Base-by-base conservation (phyloP, 2,329 filamentous ascomycete species). In the Periconia sp. region DNA sequence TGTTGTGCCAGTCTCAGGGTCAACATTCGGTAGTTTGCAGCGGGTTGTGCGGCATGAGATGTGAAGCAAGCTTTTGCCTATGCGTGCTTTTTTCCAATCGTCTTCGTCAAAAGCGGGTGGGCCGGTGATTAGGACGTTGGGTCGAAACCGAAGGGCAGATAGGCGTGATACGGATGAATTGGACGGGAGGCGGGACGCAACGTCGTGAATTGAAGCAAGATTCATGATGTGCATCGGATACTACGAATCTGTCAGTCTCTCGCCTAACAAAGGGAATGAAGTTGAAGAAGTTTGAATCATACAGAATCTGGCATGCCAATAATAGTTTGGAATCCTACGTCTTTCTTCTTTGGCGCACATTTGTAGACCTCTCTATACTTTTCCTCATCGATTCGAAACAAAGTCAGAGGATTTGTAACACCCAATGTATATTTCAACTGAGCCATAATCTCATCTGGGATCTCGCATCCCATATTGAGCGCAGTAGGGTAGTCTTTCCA, bases 271-370 rank as follows among this genome's bases (percentile, higher is more conserved):
- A 49, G n/a, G 33, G 35, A 45, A 18, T 33, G 11, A 48, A n/a
- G 23, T 17, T 20, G 42, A 30, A 43, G 43, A 17, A 44, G 46
- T 18, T 19, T 44, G 37, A 9, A 45, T 44, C 84, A 72, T 76
- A 88, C 86, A 43, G 84, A 84, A 68, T 91, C 89, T 56, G 88
- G 85, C 66, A 90, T 90, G 47, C 85, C 85, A 13, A 87, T 81
- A 6, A 84, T 77, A 1, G 86, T 83, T 65, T 88, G 84, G 60
- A 87, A 87, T 0, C 85, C 86, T 0, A 85, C 77, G 3, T 81
- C 79, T 8, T 81, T 80, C 58, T 80, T 79, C 15, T 71, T 77
- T 0, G 88, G 86, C 9, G 86, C 85, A 66, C 81, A 83, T 51
- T 82, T 77, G 54, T 80, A 80, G 2, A 91, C 84, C 56, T 85